These are phyloP conservation scores for Cordyceps sp. DNA, from an alignment of 2,329 filamentous ascomycete species.

Conservation along the genomic window DNA sequence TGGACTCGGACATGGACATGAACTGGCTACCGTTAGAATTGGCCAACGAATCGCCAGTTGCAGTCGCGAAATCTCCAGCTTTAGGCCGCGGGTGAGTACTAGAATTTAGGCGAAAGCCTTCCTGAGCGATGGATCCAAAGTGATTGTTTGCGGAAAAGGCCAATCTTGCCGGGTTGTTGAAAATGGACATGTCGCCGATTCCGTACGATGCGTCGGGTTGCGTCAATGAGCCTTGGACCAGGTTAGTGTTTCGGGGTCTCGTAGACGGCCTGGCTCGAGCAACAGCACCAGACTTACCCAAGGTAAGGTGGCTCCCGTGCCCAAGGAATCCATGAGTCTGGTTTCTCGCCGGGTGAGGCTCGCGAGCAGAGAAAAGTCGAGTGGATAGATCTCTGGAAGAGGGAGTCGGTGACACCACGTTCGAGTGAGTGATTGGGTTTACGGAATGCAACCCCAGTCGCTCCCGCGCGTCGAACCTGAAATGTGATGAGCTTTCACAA, in stretches of 20 bases:
- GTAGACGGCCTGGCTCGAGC: not conserved
- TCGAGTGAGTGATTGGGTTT: slow-evolving; percentile 20
- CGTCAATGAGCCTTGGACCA: slow-evolving; percentile 8
- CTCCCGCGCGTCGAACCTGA: slow-evolving; percentile 15
- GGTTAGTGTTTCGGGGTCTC: slow-evolving; percentile 3
- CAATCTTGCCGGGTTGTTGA: slow-evolving; percentile 12
- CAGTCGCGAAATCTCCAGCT: slow-evolving; percentile 9
- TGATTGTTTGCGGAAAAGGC: slow-evolving; percentile 10
- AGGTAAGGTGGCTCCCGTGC: slow-evolving; percentile 3
- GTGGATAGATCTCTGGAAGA: slow-evolving; percentile 11
- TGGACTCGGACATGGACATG: slow-evolving; percentile 11
- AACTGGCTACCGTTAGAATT: slow-evolving; percentile 9
- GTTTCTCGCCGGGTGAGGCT: slow-evolving; percentile 6
- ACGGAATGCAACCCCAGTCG: slow-evolving; percentile 18
- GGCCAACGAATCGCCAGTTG: slow-evolving; percentile 7
- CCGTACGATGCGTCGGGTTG: slow-evolving; percentile 12
- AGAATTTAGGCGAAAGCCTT: slow-evolving; percentile 10
- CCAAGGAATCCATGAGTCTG: slow-evolving; percentile 4
- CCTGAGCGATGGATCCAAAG: slow-evolving; percentile 9
- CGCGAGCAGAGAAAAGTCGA: slow-evolving; percentile 9
- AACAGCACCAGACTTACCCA: slow-evolving; percentile 3
- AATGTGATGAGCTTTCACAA: slow-evolving; percentile 3
- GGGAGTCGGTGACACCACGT: slow-evolving; percentile 19
- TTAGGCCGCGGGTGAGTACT: slow-evolving; percentile 11
- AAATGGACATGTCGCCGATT: slow-evolving; percentile 14